Evolutionary conservation across 371 early-diverging fungal species (phyloP).

Genomic region (Fennellomyces sp.): DNA sequence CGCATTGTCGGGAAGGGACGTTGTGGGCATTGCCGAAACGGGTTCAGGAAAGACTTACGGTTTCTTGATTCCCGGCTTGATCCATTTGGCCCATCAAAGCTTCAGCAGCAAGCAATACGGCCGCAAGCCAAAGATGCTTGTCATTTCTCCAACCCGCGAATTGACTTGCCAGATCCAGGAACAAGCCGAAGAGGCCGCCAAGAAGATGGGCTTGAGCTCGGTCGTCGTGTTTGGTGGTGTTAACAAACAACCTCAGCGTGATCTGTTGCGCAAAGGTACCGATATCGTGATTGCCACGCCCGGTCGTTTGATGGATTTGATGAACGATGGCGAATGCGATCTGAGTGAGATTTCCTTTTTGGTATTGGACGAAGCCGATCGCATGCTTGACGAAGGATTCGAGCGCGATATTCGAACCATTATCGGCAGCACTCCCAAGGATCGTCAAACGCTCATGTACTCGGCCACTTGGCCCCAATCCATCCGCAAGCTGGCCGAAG

Average conservation of each 20-base stretch:
- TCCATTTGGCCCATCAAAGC: constrained; percentile 59
- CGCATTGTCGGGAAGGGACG: constrained; percentile 70
- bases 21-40: constrained; percentile 85
- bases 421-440: constrained; percentile 55
- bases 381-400: constrained; percentile 94
- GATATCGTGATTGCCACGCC: constrained; percentile 95
- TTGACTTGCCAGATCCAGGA: constrained; percentile 93
- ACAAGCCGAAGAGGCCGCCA: constrained; percentile 67
- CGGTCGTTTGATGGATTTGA: constrained; percentile 92
- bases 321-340: constrained; percentile 76
- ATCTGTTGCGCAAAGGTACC: constrained; percentile 63
- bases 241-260: constrained; percentile 64
- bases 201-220: constrained; percentile 72
- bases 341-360: constrained; percentile 76
- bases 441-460: constrained; percentile 91
- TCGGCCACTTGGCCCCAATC: constrained; percentile 77
- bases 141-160: constrained; percentile 96
- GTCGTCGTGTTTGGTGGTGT: constrained; percentile 82
- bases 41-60: constrained; percentile 94
- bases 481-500: constrained; percentile 84
- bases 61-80: constrained; percentile 93
- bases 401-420: constrained; percentile 88
- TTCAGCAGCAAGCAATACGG: constrained; percentile 46
- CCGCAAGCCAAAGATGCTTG: constrained; percentile 71
- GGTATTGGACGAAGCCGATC: constrained; percentile 96